phyloP scores from a whole-genome alignment of 2,329 filamentous ascomycete species.

The Hypoxylon sp. region DNA sequence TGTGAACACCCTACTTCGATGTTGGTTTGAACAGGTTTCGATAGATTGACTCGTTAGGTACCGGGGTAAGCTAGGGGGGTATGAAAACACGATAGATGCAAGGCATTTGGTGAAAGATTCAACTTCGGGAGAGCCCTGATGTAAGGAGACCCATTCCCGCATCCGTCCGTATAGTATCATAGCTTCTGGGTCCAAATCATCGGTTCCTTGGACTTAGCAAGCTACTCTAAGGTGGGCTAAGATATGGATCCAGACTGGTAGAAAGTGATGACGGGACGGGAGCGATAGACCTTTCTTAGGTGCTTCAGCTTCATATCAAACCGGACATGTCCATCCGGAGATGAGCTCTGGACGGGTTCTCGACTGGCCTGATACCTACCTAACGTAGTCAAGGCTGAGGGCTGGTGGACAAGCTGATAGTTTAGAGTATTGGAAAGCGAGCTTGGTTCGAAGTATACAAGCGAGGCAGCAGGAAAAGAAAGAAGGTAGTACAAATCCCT shows the following conservation, averaged over 20 bases:
- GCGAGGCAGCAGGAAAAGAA: neutral
- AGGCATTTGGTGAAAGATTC: constrained; percentile 7
- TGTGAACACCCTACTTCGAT: constrained; percentile 6
- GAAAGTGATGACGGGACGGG: too few species aligned
- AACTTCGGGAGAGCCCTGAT: constrained; percentile 5
- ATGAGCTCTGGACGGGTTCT: neutral
- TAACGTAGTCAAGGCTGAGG: constrained; percentile 20
- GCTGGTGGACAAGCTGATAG: constrained; percentile 18
- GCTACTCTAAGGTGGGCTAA: constrained; percentile 5
- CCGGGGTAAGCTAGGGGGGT: too few species aligned
- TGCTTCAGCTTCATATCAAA: too few species aligned
- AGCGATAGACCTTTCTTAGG: too few species aligned
- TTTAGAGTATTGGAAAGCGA: constrained; percentile 13
- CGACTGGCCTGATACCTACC: constrained; percentile 22
- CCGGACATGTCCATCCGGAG: neutral
- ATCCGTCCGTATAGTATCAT: neutral
- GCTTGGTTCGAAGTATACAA: neutral
- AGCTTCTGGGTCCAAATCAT: constrained; percentile 7
- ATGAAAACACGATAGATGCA: neutral
- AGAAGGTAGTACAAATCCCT: constrained; percentile 18
- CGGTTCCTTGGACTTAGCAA: neutral
- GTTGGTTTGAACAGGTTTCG: neutral
- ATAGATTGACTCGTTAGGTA: too few species aligned
- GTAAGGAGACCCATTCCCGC: neutral
- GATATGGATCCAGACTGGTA: constrained; percentile 26